Conservation (phyloP, 2,329 filamentous ascomycete species). For the Cladosporium sp. region DNA sequence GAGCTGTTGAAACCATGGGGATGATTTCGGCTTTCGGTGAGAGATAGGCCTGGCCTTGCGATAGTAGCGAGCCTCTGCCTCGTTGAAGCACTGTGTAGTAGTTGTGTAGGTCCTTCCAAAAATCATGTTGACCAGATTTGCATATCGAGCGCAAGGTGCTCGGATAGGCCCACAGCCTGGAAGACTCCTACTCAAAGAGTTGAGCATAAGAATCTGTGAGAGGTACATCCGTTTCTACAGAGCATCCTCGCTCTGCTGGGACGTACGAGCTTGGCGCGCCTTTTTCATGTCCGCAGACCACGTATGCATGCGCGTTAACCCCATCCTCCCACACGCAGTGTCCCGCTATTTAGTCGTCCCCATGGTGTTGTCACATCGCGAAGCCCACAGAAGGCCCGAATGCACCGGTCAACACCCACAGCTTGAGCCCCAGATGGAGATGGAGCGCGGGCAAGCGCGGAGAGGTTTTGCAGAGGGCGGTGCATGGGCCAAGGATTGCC, state of each 20-base stretch:
- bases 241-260: conserved; percentile 14
- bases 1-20: background rate
- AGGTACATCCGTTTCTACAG: background rate
- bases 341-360: conserved; percentile 9
- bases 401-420: background rate
- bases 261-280: background rate
- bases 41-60: background rate
- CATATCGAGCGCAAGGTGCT: background rate
- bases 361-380: conserved; percentile 15
- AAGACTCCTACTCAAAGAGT: background rate
- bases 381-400: conserved; percentile 22
- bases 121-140: background rate
- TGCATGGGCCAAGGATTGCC: conserved; percentile 14
- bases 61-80: background rate
- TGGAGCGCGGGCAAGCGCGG: conserved; percentile 8
- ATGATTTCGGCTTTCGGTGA: background rate
- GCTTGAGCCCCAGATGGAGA: conserved; percentile 9
- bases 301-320: background rate
- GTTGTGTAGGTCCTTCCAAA: background rate
- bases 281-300: background rate
- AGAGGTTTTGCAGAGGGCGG: conserved; percentile 4
- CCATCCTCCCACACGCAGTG: conserved; percentile 1
- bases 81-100: background rate
- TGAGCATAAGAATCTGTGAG: background rate
- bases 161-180: background rate